Evolutionary conservation across 768 basidiomycete genomes (phyloP), one percentile per base, ranked within the genome.

Genomic region (Artomyces pyxidatus): DNA sequence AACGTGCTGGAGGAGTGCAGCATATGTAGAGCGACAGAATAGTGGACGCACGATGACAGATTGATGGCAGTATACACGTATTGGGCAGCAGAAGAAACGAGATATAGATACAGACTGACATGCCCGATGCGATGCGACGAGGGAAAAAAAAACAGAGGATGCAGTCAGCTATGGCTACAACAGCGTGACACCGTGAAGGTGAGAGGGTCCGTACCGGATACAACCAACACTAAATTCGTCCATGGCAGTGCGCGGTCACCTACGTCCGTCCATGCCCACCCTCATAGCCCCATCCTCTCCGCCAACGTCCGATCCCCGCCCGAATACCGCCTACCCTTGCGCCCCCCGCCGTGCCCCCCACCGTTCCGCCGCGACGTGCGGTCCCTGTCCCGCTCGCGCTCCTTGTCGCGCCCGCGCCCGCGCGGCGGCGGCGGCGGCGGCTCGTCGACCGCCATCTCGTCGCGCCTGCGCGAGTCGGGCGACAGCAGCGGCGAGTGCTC

Each of bases 281-380:
- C 25, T 75, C 67, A 86, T 37, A 88, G 73, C 65, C 88, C 88
- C 82, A 90, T 77, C 61, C 88, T 71, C 67, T 89, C 85, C 65
- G 82, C 84, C 72, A 90, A 80, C 72, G 88, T 86, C 77, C 87
- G 86, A 72, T 85, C 83, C 39, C 70, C 71, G 54, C 70, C 65
- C 14, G 56, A 53, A 29, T 46, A 54, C 39, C 71, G 63, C 59
- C 72, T 62, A 43, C 67, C 59, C 7, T 60, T 61, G 2, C 63
- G 59, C 50, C 53, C 64, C 21, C 61, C 64, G 47, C 42, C 53
- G 16, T 69, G 62, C 40, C 65, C 57, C 11, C 69, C 59, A 4
- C 50, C 53, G 0, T 21, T 8, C 70, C 64, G 38, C 71, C 65
- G 1, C 68, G 63, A 51, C 69, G 69, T 42, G 26, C 60, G 64